Percentiles rank a stretch among this genome's conserved stretches.
phyloP scores from a whole-genome alignment of 352 stramenopile genomes.

The Phytophthora hybrid region DNA sequence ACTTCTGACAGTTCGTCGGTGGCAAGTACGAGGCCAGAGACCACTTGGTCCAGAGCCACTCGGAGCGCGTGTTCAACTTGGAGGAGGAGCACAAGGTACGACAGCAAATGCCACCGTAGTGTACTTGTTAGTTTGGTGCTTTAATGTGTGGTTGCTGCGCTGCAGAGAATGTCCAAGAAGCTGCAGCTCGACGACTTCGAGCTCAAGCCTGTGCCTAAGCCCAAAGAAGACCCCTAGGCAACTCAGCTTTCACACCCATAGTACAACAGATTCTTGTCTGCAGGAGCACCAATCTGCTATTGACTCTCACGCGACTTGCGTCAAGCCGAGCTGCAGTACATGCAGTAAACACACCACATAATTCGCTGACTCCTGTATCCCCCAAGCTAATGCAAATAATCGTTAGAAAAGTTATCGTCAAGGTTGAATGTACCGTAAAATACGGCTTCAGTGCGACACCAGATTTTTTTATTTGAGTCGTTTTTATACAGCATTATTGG shows the following conservation, averaged over 20 bases:
- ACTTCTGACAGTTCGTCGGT: constrained; percentile 66
- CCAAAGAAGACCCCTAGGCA: constrained; percentile 42
- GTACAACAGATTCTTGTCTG: no score
- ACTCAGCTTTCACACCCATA: no score
- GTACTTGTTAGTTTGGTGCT: no score
- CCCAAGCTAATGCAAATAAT: no score
- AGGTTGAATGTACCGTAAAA: no score
- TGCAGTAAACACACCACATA: no score
- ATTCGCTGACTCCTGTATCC: no score
- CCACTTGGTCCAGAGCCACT: constrained; percentile 86
- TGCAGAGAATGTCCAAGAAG: constrained; percentile 89
- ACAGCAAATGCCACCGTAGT: neutral
- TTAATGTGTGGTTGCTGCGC: constrained; percentile 1
- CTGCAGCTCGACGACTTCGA: constrained; percentile 85
- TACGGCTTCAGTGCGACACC: no score
- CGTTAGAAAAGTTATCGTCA: no score
- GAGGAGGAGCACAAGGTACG: constrained; percentile 88
- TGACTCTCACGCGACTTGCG: neutral
- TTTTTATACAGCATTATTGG: no score
- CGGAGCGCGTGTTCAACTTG: constrained; percentile 80
- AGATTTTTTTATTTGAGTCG: no score
- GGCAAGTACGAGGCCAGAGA: constrained; percentile 87
- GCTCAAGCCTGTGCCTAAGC: constrained; percentile 83
- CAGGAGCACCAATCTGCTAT: neutral
- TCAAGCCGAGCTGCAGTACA: no score